Conservation (phyloP, 2,329 filamentous ascomycete genomes). For the Pseudogymnoascus sp. region DNA sequence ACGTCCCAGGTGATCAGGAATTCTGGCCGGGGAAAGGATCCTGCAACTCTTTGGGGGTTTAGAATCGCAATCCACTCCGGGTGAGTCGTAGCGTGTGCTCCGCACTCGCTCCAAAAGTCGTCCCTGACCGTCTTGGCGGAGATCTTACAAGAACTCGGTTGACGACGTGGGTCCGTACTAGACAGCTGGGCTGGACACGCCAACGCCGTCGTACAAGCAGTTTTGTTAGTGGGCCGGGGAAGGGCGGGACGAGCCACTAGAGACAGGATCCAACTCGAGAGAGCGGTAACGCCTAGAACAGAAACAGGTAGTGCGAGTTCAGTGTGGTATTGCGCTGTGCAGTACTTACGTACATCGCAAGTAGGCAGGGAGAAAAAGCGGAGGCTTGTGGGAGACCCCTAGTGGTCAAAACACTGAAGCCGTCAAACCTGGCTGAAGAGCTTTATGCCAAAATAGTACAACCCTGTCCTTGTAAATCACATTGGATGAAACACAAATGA, state of each 20-base stretch:
- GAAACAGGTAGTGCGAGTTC: not conserved
- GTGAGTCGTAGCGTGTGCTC: slow-evolving; percentile 5
- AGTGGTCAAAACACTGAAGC: not conserved
- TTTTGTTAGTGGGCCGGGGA: slow-evolving; percentile 3
- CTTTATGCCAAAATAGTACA: not conserved
- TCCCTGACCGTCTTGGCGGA: slow-evolving; percentile 1
- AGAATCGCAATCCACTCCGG: not conserved
- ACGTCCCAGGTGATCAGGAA: slow-evolving; percentile 1
- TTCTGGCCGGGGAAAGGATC: slow-evolving; percentile 1
- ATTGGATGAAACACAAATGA: not conserved
- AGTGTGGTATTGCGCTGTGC: not conserved
- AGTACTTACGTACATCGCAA: not conserved
- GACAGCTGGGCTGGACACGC: not conserved
- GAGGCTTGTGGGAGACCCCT: not conserved
- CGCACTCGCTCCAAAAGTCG: slow-evolving; percentile 1
- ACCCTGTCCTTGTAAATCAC: not conserved
- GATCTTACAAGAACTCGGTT: not conserved
- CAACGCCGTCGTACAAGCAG: not conserved
- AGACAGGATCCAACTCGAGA: not conserved
- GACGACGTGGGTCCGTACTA: not conserved
- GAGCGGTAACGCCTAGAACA: not conserved
- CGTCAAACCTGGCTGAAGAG: not conserved
- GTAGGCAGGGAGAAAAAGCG: not conserved
- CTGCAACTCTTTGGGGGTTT: not conserved
- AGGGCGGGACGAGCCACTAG: slow-evolving; percentile 6